A percentile compares a stretch with the other conserved stretches of the same genome.
phyloP scores from a whole-genome alignment of 2,329 filamentous ascomycete genomes.

The Microdochium trichocladiopsis region DNA sequence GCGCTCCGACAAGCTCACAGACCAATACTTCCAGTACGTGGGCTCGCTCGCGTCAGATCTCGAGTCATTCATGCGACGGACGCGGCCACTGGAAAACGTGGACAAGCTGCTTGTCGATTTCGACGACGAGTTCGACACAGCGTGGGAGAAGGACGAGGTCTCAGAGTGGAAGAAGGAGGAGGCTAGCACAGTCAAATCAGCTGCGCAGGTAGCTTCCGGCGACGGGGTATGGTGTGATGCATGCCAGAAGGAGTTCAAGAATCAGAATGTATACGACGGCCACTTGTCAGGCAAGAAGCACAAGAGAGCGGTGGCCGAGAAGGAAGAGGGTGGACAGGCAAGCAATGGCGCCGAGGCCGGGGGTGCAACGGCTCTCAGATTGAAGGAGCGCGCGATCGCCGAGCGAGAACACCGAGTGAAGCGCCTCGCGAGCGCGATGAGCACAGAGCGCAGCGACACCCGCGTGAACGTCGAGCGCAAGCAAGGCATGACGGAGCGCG shows the following conservation, averaged over 20 bases:
- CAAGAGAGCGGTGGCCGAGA: conserved; percentile 68
- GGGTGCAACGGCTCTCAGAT: conserved; percentile 35
- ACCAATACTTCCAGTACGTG: conserved; percentile 88
- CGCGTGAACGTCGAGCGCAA: conserved; percentile 92
- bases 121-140: conserved; percentile 74
- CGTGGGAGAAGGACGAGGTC: conserved; percentile 75
- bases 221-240: conserved; percentile 83
- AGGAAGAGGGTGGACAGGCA: conserved; percentile 22
- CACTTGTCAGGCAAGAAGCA: conserved; percentile 92
- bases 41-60: conserved; percentile 75
- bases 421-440: conserved; percentile 74
- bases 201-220: conserved; percentile 26
- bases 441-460: conserved; percentile 81
- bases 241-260: conserved; percentile 92
- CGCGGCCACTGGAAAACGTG: conserved; percentile 77
- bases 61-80: conserved; percentile 80
- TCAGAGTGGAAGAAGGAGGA: conserved; percentile 67
- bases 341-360: conserved; percentile 17
- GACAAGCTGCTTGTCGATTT: conserved; percentile 70
- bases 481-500: conserved; percentile 94
- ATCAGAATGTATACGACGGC: conserved; percentile 86
- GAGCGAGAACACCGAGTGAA: conserved; percentile 81
- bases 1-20: conserved; percentile 77
- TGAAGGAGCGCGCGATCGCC: conserved; percentile 87
- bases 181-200: conserved; percentile 27